These are phyloP conservation scores for Saccharomyces hybrid DNA, from an alignment of 1,139 yeast genomes.

Conservation along the genomic window DNA sequence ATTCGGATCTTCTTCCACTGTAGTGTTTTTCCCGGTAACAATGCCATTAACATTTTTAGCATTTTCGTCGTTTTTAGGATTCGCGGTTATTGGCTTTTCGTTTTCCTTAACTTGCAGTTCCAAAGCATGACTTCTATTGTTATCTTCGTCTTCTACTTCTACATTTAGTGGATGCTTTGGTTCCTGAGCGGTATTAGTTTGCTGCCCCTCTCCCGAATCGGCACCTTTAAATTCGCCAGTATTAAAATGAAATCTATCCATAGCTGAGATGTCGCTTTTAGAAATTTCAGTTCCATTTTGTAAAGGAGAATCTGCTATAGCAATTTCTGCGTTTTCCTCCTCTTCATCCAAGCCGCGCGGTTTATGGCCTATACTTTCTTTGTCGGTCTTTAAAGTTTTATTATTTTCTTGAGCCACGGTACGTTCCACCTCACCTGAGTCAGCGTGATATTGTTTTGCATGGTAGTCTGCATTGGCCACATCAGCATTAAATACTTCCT, in stretches of 20 bases:
- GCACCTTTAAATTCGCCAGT: not conserved
- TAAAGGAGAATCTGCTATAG: not conserved
- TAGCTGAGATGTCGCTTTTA: not conserved
- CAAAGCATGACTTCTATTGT: not conserved
- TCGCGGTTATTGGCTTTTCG: not conserved
- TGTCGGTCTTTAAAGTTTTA: not conserved
- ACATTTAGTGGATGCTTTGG: not conserved
- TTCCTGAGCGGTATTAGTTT: not conserved
- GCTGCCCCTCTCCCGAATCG: not conserved
- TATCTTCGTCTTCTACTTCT: not conserved
- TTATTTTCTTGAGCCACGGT: not conserved
- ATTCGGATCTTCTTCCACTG: not conserved
- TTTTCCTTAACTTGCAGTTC: not conserved
- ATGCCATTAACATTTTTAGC: not conserved
- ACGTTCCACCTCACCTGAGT: not conserved
- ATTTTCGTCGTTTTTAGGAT: not conserved
- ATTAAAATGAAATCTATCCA: not conserved
- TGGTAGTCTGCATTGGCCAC: not conserved
- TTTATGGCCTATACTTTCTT: not conserved
- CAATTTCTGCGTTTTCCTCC: not conserved
- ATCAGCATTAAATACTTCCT: not conserved
- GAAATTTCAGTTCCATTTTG: not conserved
- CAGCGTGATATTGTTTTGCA: not conserved
- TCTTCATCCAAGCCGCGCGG: not conserved
- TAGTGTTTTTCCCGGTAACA: not conserved